Conservation (phyloP, 768 basidiomycete species). For the Mycena sanguinolenta region DNA sequence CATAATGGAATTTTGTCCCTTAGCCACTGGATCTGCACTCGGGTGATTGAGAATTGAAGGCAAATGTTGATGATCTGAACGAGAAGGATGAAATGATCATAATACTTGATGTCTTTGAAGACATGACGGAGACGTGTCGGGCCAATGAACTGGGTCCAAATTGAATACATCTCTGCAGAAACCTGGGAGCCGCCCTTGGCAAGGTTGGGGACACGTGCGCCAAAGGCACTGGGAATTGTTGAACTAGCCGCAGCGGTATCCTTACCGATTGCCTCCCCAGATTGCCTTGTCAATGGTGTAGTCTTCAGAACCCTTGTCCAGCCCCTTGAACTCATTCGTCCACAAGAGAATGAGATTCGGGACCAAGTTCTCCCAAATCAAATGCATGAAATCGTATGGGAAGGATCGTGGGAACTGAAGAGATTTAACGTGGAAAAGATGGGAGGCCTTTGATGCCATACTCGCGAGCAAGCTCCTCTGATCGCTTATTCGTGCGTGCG, state of each 20-base stretch:
- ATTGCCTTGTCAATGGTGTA: conserved; percentile 41
- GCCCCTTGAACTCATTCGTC: conserved; percentile 41
- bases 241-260: conserved; percentile 42
- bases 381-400: conserved; percentile 64
- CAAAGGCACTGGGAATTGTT: conserved; percentile 48
- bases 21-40: conserved; percentile 1
- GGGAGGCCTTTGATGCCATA: conserved; percentile 54
- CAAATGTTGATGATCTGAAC: conserved; percentile 5
- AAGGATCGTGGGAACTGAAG: conserved; percentile 52
- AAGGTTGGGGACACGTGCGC: conserved; percentile 44
- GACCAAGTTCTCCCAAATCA: conserved; percentile 50
- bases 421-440: conserved; percentile 47
- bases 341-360: conserved; percentile 48
- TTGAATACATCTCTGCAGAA: conserved; percentile 47
- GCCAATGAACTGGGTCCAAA: conserved; percentile 46
- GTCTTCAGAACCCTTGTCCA: conserved; percentile 36
- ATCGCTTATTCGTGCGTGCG: conserved; percentile 30
- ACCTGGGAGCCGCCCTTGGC: conserved; percentile 37
- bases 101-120: conserved; percentile 3
- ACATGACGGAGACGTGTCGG: conserved; percentile 39
- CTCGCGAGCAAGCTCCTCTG: conserved; percentile 33
- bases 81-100: conserved; percentile 18
- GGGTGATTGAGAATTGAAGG: neutral
- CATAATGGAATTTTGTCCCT: neutral
- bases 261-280: conserved; percentile 49